Percentiles rank a stretch among this genome's conserved stretches.
Evolutionary conservation across 352 stramenopile genomes (phyloP).

Genomic region (Phytophthora europaea): DNA sequence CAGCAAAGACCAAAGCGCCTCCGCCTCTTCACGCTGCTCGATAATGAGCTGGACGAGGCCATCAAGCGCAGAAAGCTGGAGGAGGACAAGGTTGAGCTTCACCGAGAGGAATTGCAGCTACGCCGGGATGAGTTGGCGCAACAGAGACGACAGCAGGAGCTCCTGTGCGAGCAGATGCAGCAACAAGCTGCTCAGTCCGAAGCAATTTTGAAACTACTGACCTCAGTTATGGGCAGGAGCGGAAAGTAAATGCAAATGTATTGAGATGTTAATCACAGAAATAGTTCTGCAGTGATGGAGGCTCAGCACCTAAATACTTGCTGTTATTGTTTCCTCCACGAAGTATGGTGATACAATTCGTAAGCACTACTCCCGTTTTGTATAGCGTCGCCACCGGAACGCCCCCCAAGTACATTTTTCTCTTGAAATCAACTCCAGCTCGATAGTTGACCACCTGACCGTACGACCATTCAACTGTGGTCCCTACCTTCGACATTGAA

Average conservation of each 20-base stretch:
- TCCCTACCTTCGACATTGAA: not conserved
- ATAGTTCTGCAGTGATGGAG: not conserved
- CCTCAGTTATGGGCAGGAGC: not conserved
- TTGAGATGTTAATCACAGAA: not conserved
- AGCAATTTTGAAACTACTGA: not conserved
- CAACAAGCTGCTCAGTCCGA: not conserved
- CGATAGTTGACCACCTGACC: slow-evolving; percentile 1
- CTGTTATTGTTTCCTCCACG: not conserved
- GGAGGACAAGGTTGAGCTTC: not conserved
- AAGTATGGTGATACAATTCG: not conserved
- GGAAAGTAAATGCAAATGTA: not conserved
- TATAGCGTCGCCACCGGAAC: not conserved
- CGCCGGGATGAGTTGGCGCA: not conserved
- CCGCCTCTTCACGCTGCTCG: not conserved
- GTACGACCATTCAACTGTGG: not conserved
- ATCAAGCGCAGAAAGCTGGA: not conserved
- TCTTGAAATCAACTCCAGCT: not conserved
- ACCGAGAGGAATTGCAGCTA: not conserved
- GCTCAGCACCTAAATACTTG: not conserved
- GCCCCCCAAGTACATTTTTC: not conserved
- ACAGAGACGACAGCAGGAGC: not conserved
- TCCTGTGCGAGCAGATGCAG: not conserved
- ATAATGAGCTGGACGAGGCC: not conserved
- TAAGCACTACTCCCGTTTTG: not conserved
- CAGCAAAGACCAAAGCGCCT: not conserved